Conservation (phyloP, 495 filamentous ascomycete genomes). For the Trichoderma reesei region DNA sequence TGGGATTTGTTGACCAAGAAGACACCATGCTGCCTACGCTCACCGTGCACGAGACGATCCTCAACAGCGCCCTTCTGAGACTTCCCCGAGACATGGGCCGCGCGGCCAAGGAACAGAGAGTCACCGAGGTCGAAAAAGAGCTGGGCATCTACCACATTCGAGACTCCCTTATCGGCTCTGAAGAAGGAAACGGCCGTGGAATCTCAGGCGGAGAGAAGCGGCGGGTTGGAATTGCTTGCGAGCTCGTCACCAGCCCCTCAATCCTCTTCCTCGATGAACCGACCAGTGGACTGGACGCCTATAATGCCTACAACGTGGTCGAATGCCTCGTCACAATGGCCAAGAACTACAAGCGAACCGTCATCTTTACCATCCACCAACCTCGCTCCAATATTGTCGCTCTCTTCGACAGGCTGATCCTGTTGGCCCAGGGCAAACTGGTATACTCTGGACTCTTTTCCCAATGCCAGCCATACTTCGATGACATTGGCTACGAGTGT, state of each 20-base stretch:
- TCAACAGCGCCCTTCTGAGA: slow-evolving; percentile 84
- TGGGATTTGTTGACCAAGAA: slow-evolving; percentile 96
- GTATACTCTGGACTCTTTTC: slow-evolving; percentile 91
- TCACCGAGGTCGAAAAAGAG: slow-evolving; percentile 88
- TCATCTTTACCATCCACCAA: slow-evolving; percentile 98
- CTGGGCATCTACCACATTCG: slow-evolving; percentile 87
- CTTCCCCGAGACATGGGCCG: slow-evolving; percentile 84
- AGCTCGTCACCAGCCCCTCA: slow-evolving; percentile 92
- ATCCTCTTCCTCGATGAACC: slow-evolving; percentile 97
- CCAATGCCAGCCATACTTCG: slow-evolving; percentile 86
- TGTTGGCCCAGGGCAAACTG: slow-evolving; percentile 78
- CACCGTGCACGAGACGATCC: slow-evolving; percentile 95
- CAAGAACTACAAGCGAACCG: slow-evolving; percentile 89
- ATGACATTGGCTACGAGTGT: slow-evolving; percentile 79
- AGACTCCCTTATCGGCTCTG: slow-evolving; percentile 93
- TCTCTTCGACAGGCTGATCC: slow-evolving; percentile 87
- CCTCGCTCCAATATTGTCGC: slow-evolving; percentile 99
- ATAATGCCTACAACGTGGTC: slow-evolving; percentile 93
- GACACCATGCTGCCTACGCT: slow-evolving; percentile 95
- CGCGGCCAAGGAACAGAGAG: slow-evolving; percentile 75
- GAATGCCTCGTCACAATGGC: slow-evolving; percentile 92
- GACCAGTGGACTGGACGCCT: slow-evolving; percentile 90
- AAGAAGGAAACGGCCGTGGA: slow-evolving; percentile 87
- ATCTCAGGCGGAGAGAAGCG: slow-evolving; percentile 97
- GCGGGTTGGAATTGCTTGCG: slow-evolving; percentile 92